A percentile compares a stretch with the other conserved stretches of the same genome.
Conservation (phyloP, 1,139 yeast species). For the Pichia sp. region DNA sequence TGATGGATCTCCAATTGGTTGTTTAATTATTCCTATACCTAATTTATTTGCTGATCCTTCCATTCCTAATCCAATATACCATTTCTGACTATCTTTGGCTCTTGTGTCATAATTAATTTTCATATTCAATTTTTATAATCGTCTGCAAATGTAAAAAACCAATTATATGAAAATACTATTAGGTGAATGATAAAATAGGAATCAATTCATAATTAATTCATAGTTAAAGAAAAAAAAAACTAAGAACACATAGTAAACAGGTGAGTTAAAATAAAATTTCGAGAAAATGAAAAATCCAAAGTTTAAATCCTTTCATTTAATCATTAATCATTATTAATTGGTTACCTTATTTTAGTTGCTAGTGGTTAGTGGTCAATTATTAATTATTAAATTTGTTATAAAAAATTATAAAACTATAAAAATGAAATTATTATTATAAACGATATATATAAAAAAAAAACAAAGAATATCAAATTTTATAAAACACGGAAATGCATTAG, state of each 20-base stretch:
- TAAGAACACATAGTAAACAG: too few relatives aligned
- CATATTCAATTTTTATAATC: background rate
- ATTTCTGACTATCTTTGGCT: constrained; percentile 38
- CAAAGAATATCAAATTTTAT: background rate
- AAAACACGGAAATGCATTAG: background rate
- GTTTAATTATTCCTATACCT: constrained; percentile 89
- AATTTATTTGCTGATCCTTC: constrained; percentile 97
- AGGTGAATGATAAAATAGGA: too few relatives aligned
- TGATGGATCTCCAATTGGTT: constrained; percentile 48
- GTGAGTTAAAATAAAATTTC: too few relatives aligned
- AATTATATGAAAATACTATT: too few relatives aligned
- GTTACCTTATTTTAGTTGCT: too few relatives aligned
- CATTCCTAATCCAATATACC: constrained; percentile 74
- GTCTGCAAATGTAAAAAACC: too few relatives aligned
- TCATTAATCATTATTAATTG: too few relatives aligned
- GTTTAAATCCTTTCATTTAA: too few relatives aligned
- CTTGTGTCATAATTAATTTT: constrained; percentile 17
- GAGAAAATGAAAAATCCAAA: background rate
- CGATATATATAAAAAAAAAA: background rate
- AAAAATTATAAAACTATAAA: background rate
- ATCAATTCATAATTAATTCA: too few relatives aligned
- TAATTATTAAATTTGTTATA: background rate
- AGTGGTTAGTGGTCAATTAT: too few relatives aligned
- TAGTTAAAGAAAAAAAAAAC: too few relatives aligned
- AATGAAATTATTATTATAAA: background rate